Conservation (phyloP, 148 eudicot species). For the Gaultheria prostrata region DNA sequence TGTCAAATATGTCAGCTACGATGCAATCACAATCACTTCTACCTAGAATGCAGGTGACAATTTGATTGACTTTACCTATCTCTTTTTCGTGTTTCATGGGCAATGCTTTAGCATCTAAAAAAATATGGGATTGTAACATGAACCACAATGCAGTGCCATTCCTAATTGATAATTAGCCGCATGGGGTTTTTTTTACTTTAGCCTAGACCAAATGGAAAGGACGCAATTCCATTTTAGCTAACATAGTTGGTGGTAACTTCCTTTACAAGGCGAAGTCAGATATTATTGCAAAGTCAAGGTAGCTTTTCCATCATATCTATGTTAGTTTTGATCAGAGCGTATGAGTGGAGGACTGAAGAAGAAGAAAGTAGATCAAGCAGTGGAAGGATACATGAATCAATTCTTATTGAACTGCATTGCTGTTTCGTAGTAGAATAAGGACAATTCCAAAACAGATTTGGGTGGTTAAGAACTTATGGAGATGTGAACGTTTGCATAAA, state of each 20-base stretch:
- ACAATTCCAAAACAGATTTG: background rate
- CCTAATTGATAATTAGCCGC: background rate
- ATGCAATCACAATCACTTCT: slow-evolving; percentile 71
- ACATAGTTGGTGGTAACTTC: background rate
- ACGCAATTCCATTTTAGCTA: background rate
- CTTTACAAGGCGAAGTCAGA: slow-evolving; percentile 1
- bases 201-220: background rate
- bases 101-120: background rate
- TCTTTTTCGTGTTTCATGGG: background rate
- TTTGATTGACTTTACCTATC: slow-evolving; percentile 7
- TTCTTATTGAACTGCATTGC: background rate
- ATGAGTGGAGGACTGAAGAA: background rate
- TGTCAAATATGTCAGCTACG: slow-evolving; percentile 83
- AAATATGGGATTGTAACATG: background rate
- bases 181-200: background rate
- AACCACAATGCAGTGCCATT: background rate
- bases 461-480: background rate
- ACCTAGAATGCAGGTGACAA: slow-evolving; percentile 86
- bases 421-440: background rate
- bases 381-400: background rate
- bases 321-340: background rate
- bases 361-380: background rate
- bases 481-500: no score
- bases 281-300: background rate
- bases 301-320: slow-evolving; percentile 4